Percentiles rank a stretch among this genome's conserved stretches.
Evolutionary conservation across 2,329 filamentous ascomycete species (phyloP).

Genomic region (Pseudogymnoascus sp.): DNA sequence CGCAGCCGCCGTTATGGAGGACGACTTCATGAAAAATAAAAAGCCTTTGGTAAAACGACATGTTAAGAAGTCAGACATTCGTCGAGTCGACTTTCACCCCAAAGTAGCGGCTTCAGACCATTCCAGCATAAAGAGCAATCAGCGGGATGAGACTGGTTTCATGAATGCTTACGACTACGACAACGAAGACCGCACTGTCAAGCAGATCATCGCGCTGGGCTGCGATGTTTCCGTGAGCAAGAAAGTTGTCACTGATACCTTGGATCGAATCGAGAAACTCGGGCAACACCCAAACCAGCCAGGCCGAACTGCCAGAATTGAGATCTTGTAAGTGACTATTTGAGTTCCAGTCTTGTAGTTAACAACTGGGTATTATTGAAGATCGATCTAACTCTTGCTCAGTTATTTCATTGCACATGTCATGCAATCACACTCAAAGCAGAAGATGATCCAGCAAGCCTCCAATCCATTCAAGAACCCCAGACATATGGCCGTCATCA

Average conservation of each 20-base stretch:
- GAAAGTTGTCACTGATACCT: conserved; percentile 40
- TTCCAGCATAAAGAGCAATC: background rate
- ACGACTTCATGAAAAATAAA: background rate
- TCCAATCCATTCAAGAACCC: conserved; percentile 48
- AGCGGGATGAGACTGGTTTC: conserved; percentile 17
- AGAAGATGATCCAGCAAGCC: conserved; percentile 41
- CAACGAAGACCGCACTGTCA: conserved; percentile 35
- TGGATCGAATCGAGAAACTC: conserved; percentile 45
- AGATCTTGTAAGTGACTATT: background rate
- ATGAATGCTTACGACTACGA: conserved; percentile 17
- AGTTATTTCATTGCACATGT: conserved; percentile 54
- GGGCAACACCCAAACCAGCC: conserved; percentile 33
- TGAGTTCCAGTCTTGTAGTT: conserved; percentile 9
- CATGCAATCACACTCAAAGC: conserved; percentile 49
- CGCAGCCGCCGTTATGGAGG: background rate
- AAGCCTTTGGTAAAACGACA: background rate
- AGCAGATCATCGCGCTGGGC: conserved; percentile 53
- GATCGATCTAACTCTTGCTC: background rate
- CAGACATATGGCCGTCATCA: conserved; percentile 45
- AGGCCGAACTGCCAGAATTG: background rate
- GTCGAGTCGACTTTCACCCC: background rate
- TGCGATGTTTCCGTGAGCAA: conserved; percentile 46
- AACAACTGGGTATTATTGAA: background rate
- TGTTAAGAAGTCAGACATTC: background rate
- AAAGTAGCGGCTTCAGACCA: background rate